These are phyloP conservation scores for Lentinula edodes DNA, from an alignment of 768 basidiomycete species.

Conservation along the genomic window DNA sequence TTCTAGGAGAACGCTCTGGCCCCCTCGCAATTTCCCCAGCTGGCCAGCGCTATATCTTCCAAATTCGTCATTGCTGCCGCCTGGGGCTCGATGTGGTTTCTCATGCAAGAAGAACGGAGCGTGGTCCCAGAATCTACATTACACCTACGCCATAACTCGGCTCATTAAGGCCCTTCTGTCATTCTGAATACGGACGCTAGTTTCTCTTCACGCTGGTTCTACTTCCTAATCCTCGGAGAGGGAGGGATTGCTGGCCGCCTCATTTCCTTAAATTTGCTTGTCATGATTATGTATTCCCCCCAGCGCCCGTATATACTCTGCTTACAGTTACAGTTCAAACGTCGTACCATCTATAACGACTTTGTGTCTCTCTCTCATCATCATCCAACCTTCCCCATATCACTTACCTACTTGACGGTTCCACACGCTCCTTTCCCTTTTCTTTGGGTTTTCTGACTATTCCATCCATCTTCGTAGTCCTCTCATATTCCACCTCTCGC, in stretches of 20 bases:
- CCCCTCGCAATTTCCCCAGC: constrained; percentile 9
- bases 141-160: constrained; percentile 21
- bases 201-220: constrained; percentile 50
- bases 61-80: not conserved
- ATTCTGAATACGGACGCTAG: constrained; percentile 69
- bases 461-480: constrained; percentile 50
- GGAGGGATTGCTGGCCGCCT: constrained; percentile 22
- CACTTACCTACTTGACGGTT: constrained; percentile 10
- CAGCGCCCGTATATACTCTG: constrained; percentile 26
- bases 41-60: constrained; percentile 9
- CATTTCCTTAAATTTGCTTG: constrained; percentile 17
- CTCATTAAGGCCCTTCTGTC: constrained; percentile 24
- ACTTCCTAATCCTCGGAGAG: constrained; percentile 9
- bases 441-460: constrained; percentile 15
- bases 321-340: not conserved
- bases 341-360: not conserved
- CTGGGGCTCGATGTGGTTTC: constrained; percentile 1
- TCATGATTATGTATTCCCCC: constrained; percentile 15
- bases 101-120: constrained; percentile 3
- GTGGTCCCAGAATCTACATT: constrained; percentile 14
- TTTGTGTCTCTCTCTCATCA: constrained; percentile 11
- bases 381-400: constrained; percentile 14
- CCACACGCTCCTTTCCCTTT: constrained; percentile 14
- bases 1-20: not conserved
- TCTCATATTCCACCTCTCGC: constrained; percentile 56